Evolutionary conservation across 2,329 filamentous ascomycete species (phyloP).

Genomic region (Pseudogymnoascus sp.): DNA sequence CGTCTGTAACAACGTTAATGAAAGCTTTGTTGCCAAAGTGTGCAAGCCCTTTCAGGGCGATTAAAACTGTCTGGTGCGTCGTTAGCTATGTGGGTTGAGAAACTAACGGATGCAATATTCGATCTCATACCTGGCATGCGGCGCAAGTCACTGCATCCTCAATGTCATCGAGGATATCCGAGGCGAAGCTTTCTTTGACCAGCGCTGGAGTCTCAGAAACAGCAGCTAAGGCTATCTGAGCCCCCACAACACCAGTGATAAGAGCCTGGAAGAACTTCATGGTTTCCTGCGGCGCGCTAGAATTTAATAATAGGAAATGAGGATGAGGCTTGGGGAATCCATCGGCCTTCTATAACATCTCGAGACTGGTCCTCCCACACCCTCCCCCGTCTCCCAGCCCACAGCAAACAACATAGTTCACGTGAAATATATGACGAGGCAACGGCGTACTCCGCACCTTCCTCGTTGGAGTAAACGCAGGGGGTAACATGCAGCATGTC

Average conservation of each 20-base stretch:
- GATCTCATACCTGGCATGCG: conserved; percentile 29
- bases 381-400: no score
- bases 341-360: conserved; percentile 3
- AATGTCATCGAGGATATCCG: conserved; percentile 25
- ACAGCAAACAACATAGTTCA: neutral
- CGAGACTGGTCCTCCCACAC: neutral
- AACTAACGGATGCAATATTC: conserved; percentile 22
- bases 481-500: neutral
- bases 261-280: conserved; percentile 8
- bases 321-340: neutral
- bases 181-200: conserved; percentile 11
- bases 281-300: neutral
- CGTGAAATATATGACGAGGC: neutral
- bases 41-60: conserved; percentile 37
- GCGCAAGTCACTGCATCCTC: conserved; percentile 27
- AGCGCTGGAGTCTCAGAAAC: neutral
- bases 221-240: neutral
- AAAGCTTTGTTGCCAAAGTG: conserved; percentile 36
- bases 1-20: conserved; percentile 30
- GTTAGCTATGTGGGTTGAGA: neutral
- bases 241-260: neutral
- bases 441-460: neutral
- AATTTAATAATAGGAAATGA: neutral
- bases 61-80: conserved; percentile 26
- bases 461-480: neutral